Conservation (phyloP, 192 early-diverging fungal genomes). For the Backusella macrospora region DNA sequence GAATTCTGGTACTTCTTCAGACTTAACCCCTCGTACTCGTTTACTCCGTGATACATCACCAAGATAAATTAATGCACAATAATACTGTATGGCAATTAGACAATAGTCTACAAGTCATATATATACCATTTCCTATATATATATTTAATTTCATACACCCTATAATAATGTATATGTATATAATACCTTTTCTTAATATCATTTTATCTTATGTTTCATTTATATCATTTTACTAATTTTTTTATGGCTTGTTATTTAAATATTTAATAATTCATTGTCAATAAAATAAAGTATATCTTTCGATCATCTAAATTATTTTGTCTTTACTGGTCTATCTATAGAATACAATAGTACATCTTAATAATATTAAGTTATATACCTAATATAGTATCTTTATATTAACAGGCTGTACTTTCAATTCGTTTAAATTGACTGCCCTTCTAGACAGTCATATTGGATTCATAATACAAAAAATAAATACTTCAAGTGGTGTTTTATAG, state of each 20-base stretch:
- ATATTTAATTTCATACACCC: not conserved
- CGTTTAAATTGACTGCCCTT: too few relatives aligned
- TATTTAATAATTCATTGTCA: slow-evolving; percentile 2
- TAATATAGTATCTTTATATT: too few relatives aligned
- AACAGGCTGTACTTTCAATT: too few relatives aligned
- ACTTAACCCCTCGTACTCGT: slow-evolving; percentile 18
- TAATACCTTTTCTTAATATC: slow-evolving; percentile 3
- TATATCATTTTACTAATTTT: not conserved
- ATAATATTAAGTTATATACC: too few relatives aligned
- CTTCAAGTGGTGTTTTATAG: not conserved
- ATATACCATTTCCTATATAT: not conserved
- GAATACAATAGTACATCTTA: too few relatives aligned
- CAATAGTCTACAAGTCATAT: not conserved
- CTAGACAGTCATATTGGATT: not conserved
- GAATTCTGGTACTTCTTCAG: slow-evolving; percentile 2
- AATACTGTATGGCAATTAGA: not conserved
- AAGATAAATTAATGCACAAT: slow-evolving; percentile 4
- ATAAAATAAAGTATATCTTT: not conserved
- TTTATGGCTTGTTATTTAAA: not conserved
- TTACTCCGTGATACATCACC: slow-evolving; percentile 14
- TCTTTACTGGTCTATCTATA: too few relatives aligned
- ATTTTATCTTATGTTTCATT: not conserved
- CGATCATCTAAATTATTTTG: not conserved
- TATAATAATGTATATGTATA: slow-evolving; percentile 5
- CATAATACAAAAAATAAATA: not conserved